A percentile compares a stretch with the other conserved stretches of the same genome.
Conservation (phyloP, 2,329 filamentous ascomycete species). For the Cordyceps cateniannulata region DNA sequence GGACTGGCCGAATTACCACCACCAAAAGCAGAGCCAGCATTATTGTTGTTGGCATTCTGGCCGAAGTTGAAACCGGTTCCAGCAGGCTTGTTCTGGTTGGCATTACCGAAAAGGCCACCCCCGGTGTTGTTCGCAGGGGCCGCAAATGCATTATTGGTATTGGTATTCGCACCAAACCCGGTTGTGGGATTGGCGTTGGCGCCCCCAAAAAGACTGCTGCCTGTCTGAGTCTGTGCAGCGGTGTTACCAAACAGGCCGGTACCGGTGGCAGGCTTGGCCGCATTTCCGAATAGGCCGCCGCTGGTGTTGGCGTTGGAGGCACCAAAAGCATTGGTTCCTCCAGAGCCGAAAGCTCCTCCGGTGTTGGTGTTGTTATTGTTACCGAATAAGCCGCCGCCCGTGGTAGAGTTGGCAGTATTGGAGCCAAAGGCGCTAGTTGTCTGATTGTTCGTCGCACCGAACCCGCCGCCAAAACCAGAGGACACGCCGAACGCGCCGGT, state of each 20-base stretch:
- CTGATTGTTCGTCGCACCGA: conserved; percentile 31
- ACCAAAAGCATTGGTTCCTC: conserved; percentile 31
- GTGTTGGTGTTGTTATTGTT: conserved; percentile 26
- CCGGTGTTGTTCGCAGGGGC: conserved; percentile 21
- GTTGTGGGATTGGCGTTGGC: conserved; percentile 19
- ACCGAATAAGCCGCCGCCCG: conserved; percentile 33
- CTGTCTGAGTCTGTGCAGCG: conserved; percentile 16
- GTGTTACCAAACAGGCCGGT: conserved; percentile 32
- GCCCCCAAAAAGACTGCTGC: conserved; percentile 35
- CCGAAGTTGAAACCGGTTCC: conserved; percentile 35
- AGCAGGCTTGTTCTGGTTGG: conserved; percentile 31
- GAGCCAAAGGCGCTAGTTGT: conserved; percentile 38
- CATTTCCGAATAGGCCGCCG: conserved; percentile 32
- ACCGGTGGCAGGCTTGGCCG: conserved; percentile 23
- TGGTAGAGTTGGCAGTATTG: conserved; percentile 21
- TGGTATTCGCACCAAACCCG: conserved; percentile 20
- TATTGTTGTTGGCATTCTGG: conserved; percentile 30
- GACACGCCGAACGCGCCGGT: conserved; percentile 75
- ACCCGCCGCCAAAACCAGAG: conserved; percentile 47
- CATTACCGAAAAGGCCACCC: conserved; percentile 40
- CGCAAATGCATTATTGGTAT: conserved; percentile 22
- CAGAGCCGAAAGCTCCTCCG: conserved; percentile 17
- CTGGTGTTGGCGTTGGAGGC: conserved; percentile 18
- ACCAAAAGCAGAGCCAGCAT: conserved; percentile 17
- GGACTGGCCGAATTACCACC: conserved; percentile 26